Base-by-base conservation (phyloP, 2,329 filamentous ascomycete genomes). In the Xenoacremonium recifei region DNA sequence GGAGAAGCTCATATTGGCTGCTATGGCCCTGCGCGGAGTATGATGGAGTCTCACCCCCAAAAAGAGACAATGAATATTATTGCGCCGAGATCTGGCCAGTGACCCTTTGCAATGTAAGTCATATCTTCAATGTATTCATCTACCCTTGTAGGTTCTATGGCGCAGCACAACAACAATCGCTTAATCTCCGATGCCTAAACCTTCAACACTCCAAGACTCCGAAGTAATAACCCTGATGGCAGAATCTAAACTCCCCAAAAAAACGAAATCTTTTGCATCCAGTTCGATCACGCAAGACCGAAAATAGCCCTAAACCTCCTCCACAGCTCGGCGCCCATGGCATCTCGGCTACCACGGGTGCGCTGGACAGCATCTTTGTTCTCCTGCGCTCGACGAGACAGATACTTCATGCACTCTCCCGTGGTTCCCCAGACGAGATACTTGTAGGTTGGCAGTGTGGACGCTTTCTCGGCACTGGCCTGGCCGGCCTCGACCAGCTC, bases 391-490 rank as follows among this genome's bases (percentile, higher is more conserved):
- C 68, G 64, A 17, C 69, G 64, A 23, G 87, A 68, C 35, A 95
- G 70, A 62, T 93, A 95, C 64, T 90, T 89, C 73, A 95, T 80
- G 65, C 91, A 96, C 70, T 96, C 88, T 43, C 80, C 79, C 2
- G 81, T 84, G 11, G 80, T 79, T 7, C 83, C 83, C 83, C 82
- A 86, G 20, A 84, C 80, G 12, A 85, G 67, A 56, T 86, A 86
- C 67, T 86, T 86, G 67, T 80, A 85, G 17, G 84, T 84, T 15
- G 85, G 75, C 30, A 86, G 70, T 6, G 53, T 47, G 12, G 54
- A 40, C 9, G 52, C 45, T 41, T 52, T 52, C 39, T 46, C 40
- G 15, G 49, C 52, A 68, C 47, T 50, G 33, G 49, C 49, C 37
- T 51, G 47, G 39, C 60, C 58, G 9, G 66, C 65, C 48, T 68